A percentile compares a stretch with the other conserved stretches of the same genome.
Evolutionary conservation across 306 rosid genomes (phyloP).

Genomic region (Casuarina cunninghamiana): DNA sequence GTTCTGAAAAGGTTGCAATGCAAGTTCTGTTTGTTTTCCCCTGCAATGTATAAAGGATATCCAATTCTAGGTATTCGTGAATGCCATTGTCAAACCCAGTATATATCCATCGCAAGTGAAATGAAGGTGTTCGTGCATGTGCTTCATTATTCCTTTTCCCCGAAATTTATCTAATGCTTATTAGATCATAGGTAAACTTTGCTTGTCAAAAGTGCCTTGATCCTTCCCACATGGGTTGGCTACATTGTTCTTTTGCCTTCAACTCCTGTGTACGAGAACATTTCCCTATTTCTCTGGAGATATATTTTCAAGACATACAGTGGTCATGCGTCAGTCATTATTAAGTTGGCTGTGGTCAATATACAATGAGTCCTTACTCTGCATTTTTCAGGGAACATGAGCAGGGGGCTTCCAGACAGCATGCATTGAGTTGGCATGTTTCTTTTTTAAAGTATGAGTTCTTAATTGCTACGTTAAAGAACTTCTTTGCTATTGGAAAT

Average conservation of each 20-base stretch:
- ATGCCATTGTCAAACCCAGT: background rate
- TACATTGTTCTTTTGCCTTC: background rate
- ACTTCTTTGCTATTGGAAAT: slow-evolving; percentile 24
- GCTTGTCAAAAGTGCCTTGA: background rate
- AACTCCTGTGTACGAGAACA: background rate
- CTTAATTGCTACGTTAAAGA: slow-evolving; percentile 4
- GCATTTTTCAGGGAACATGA: slow-evolving; percentile 62
- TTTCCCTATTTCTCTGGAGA: background rate
- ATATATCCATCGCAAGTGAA: background rate
- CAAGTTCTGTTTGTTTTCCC: background rate
- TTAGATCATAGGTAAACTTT: background rate
- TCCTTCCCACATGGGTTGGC: background rate
- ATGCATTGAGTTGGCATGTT: slow-evolving; percentile 80
- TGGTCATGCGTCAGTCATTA: background rate
- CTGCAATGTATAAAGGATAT: background rate
- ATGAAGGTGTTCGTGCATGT: background rate
- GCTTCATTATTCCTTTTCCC: background rate
- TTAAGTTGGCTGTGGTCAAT: slow-evolving; percentile 4
- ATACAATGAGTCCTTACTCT: slow-evolving; percentile 9
- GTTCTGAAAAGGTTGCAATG: background rate
- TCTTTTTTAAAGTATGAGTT: slow-evolving; percentile 80
- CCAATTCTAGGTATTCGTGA: background rate
- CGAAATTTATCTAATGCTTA: background rate
- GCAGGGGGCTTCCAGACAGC: slow-evolving; percentile 57
- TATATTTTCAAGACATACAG: background rate